Conservation (phyloP, 805 yeast genomes). For the Sugiyamaella valdiviana region DNA sequence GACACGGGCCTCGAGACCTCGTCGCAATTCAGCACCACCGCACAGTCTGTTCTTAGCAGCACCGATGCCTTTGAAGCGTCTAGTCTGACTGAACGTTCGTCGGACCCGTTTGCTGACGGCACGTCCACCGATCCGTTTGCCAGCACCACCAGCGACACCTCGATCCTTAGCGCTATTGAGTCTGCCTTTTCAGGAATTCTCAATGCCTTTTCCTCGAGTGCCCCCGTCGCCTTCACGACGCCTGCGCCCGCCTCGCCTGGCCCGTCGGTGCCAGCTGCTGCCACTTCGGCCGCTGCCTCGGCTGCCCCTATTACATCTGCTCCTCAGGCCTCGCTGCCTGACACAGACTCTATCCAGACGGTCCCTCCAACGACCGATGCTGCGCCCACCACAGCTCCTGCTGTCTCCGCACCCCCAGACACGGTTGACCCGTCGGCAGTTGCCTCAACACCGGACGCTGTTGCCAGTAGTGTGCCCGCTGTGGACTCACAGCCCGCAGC, state of each 20-base stretch:
- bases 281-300: slow-evolving; percentile 5
- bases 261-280: not conserved
- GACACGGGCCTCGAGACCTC: not conserved
- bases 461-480: not conserved
- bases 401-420: not conserved
- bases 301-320: slow-evolving; percentile 1
- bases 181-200: slow-evolving; percentile 20
- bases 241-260: slow-evolving; percentile 1
- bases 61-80: slow-evolving; percentile 2
- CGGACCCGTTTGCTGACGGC: not conserved
- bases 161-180: slow-evolving; percentile 16
- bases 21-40: not conserved
- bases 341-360: not conserved
- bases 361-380: not conserved
- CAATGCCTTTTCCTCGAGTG: slow-evolving; percentile 14
- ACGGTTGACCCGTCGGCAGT: not conserved
- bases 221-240: slow-evolving; percentile 13
- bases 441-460: slow-evolving; percentile 3
- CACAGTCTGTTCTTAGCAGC: not conserved
- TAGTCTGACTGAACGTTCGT: not conserved
- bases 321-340: not conserved
- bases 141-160: slow-evolving; percentile 1
- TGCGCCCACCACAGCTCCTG: not conserved
- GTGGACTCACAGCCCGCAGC: not conserved
- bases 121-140: not conserved